Conservation (phyloP, 176 grass and related monocot species). For the Avena eriantha region DNA sequence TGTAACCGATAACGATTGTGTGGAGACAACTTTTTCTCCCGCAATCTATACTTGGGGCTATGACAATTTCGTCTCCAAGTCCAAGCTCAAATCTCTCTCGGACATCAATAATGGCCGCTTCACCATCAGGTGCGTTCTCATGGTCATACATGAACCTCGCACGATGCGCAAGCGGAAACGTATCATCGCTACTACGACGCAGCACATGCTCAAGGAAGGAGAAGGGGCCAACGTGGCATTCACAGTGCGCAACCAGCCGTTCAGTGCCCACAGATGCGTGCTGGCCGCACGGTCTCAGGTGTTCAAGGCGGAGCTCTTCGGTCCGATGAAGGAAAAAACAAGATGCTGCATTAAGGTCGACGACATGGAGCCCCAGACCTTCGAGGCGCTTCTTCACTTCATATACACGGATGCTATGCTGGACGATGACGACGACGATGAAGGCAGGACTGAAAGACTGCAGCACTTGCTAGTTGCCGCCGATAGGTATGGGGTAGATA, state of each 20-base stretch:
- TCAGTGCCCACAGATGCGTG: conserved; percentile 6
- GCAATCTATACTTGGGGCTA: not conserved
- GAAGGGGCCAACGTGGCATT: not conserved
- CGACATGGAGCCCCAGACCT: conserved; percentile 17
- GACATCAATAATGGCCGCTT: not conserved
- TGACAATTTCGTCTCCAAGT: not conserved
- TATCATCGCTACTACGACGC: not conserved
- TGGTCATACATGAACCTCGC: not conserved
- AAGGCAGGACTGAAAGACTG: not conserved
- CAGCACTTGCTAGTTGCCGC: conserved; percentile 42
- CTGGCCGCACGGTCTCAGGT: conserved; percentile 12
- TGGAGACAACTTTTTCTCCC: not conserved
- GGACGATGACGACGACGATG: not conserved
- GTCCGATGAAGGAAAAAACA: not conserved
- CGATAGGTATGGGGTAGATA: conserved; percentile 23
- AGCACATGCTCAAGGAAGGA: not conserved
- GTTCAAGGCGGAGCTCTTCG: conserved; percentile 31
- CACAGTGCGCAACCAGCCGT: not conserved
- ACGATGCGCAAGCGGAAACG: not conserved
- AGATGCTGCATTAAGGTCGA: not conserved
- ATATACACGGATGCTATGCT: conserved; percentile 6
- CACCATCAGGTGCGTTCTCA: not conserved
- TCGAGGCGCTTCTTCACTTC: conserved; percentile 37
- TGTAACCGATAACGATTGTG: not conserved
- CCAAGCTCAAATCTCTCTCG: not conserved